Evolutionary conservation across 2,329 filamentous ascomycete species (phyloP), one percentile per base, ranked within the genome.

Genomic region (Escovopsis weberi): DNA sequence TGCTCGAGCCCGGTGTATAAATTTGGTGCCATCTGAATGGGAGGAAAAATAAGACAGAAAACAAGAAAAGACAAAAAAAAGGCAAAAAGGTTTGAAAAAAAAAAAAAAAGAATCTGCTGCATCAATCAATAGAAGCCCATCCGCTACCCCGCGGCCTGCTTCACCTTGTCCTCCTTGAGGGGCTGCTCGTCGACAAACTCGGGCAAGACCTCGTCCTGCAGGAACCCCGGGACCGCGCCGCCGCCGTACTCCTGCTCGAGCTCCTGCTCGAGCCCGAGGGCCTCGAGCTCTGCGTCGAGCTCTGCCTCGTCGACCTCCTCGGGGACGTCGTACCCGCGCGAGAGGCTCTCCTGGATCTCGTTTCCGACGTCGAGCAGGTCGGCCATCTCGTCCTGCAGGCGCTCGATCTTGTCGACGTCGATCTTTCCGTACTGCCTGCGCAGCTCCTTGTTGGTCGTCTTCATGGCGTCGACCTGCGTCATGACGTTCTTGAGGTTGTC

Each of bases 401-500:
- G 74, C 72, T 98, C 91, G 54, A 98, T 96, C 72, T 94, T 87
- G 64, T 96, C 91, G 43, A 98, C 82, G 57, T 98, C 83, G 51
- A 98, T 84, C 69, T 95, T 95, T 53, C 89, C 89, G 59, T 96
- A 96, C 69, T 96, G 89, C 62, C 85, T 84, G 58, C 80, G 80
- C 49, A 98, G 74, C 55, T 86, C 82, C 67, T 94, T 94, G 55
- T 91, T 94, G 23, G 89, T 95, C 2, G 83, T 87, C 74, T 95
- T 93, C 77, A 98, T 89, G 10, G 89, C 88, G 60, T 96, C 89
- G 37, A 96, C 88, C 26, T 91, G 95, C 15, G 87, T 93, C 88
- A 95, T 95, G 49, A 91, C 89, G 63, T 96, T 96, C 63, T 93
- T 91, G 42, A 98, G 75, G 59, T 96, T 96, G 66, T 96, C 89